Base-by-base conservation (phyloP, 2,329 filamentous ascomycete genomes). In the Trichophyton rubrum region DNA sequence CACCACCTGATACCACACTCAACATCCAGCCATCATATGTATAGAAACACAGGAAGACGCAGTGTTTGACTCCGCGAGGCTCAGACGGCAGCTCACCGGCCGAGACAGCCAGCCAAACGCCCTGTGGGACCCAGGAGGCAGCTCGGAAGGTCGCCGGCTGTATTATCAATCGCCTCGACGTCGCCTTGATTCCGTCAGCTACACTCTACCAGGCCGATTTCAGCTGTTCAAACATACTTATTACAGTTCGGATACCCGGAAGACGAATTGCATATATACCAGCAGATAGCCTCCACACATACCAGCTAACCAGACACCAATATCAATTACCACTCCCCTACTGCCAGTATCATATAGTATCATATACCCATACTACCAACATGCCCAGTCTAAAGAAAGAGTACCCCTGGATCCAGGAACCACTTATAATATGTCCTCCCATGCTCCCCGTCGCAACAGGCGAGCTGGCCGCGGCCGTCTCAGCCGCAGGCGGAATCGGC, bases 381-480 rank as follows among this genome's bases (percentile, higher is more conserved):
- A 64, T 64, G 61, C 51, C 62, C 6, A 35, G 20, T 15, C 57
- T 30, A 27, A 30, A 45, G 35, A 56, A 59, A n/a, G 22, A 59
- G 63, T 85, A 85, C 67, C 81, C 83, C 64, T 87, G 84, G 83
- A 79, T 76, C 6, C 71, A 75, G 40, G 66, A 72, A 1, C 84
- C 85, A 4, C 71, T 88, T 20, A 77, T 90, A 33, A 75, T 80
- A 53, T 77, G 78, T 41, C 86, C 85, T 1, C 87, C 87, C 0
- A 89, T 90, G 87, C 81, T 85, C 53, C 77, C 84, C 40, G 82
- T 89, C 59, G 75, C 79, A 66, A 78, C 70, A 67, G 79, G 69
- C 63, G 78, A 68, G 0, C 78, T 89, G 2, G 83, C 85, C 2
- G 74, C 84, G 35, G 79, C 83, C 49, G 79, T 88, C 13, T 84